These are phyloP conservation scores for Dictyostelium citrinum DNA, from an alignment of 78 protist genomes.

Conservation along the genomic window DNA sequence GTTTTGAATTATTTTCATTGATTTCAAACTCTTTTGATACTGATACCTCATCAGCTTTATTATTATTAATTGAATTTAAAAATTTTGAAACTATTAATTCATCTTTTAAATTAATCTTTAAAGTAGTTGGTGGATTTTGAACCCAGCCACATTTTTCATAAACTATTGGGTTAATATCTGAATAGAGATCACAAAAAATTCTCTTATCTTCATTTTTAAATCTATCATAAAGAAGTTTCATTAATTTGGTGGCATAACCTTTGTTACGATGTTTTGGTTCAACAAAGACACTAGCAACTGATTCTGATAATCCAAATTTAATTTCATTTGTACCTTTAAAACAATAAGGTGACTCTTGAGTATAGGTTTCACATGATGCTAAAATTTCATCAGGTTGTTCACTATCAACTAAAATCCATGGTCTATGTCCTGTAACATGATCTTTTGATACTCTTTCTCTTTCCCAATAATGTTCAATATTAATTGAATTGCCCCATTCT, in stretches of 20 bases:
- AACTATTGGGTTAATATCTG: slow-evolving; percentile 53
- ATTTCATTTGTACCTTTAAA: background rate
- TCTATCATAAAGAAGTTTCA: slow-evolving; percentile 6
- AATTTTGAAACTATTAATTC: background rate
- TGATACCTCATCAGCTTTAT: background rate
- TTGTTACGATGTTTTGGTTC: slow-evolving; percentile 11
- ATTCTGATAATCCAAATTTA: slow-evolving; percentile 10
- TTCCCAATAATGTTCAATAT: slow-evolving; percentile 7
- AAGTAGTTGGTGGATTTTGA: background rate
- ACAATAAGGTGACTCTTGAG: slow-evolving; percentile 17
- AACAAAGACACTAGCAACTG: slow-evolving; percentile 57
- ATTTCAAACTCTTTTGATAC: too few species aligned
- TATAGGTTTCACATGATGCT: slow-evolving; percentile 63
- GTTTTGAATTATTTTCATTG: background rate
- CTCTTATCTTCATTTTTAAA: background rate
- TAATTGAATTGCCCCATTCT: slow-evolving; percentile 44
- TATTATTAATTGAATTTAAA: background rate
- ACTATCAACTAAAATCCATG: slow-evolving; percentile 14
- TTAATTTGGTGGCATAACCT: slow-evolving; percentile 23
- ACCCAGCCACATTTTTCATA: slow-evolving; percentile 71
- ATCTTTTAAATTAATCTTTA: background rate
- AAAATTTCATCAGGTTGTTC: background rate
- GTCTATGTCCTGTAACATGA: slow-evolving; percentile 7
- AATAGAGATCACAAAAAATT: slow-evolving; percentile 40
- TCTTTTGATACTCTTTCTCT: slow-evolving; percentile 34